A percentile compares a stretch with the other conserved stretches of the same genome.
These are phyloP conservation scores for Biancaea sappan DNA, from an alignment of 306 rosid species.

Conservation along the genomic window DNA sequence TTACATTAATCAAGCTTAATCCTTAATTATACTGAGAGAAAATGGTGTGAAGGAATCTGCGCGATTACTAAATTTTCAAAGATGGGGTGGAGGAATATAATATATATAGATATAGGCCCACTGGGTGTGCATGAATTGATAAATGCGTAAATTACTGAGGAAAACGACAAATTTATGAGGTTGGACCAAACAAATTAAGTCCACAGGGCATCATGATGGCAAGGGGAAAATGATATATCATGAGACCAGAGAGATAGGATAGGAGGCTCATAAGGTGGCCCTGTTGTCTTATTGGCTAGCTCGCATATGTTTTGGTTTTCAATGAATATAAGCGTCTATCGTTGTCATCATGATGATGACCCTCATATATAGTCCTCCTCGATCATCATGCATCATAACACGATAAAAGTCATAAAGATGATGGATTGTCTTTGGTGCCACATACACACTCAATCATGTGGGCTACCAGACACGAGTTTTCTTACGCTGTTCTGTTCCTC, in stretches of 20 bases:
- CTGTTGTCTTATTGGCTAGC: slow-evolving; percentile 36
- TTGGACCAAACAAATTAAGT: slow-evolving; percentile 40
- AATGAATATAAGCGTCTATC: neutral
- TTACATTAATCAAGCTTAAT: neutral
- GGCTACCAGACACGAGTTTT: slow-evolving; percentile 25
- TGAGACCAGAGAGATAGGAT: neutral
- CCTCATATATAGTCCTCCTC: neutral
- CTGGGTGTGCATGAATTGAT: neutral
- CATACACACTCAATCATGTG: slow-evolving; percentile 23
- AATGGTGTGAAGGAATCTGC: neutral
- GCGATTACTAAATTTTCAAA: neutral
- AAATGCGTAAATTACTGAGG: slow-evolving; percentile 14
- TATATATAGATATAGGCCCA: neutral
- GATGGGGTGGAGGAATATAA: neutral
- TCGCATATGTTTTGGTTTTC: neutral
- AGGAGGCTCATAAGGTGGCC: slow-evolving; percentile 32
- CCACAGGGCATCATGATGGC: slow-evolving; percentile 27
- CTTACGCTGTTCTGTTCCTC: neutral
- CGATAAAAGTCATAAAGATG: neutral
- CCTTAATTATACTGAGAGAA: neutral
- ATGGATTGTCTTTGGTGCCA: slow-evolving; percentile 29
- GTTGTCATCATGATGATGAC: neutral
- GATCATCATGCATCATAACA: neutral
- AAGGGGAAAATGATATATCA: slow-evolving; percentile 38
- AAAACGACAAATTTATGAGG: slow-evolving; percentile 32